Evolutionary conservation across 768 basidiomycete species (phyloP), one percentile per base, ranked within the genome.

Genomic region (Pleurotus cornucopiae): DNA sequence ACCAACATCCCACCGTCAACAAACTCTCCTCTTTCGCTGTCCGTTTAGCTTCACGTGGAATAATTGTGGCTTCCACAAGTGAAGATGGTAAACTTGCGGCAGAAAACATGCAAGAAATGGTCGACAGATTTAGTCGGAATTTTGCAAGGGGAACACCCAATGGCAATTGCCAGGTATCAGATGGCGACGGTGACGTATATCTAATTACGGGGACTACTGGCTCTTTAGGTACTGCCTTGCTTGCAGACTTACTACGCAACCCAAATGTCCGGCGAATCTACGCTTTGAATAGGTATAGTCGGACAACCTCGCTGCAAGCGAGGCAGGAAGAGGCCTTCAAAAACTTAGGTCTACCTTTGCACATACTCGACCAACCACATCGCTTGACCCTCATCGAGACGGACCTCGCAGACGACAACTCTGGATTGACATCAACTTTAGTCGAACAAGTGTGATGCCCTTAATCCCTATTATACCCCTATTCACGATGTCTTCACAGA

Each of bases 61-160:
- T 20, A 2, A 20, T 13, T 14, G 13, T 13, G 5, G 16, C 14
- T 1, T 30, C 16, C 1, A 39, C 23, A n/a, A 12, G 9, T 21
- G 37, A 53, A 6, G 20, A 46, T 52, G 3, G 39, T 18, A n/a
- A 18, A 26, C 0, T 48, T 39, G 2, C 39, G 34, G 12, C 43
- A 20, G 25, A 49, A 43, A 60, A 47, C 54, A 69, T 58, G 64
- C 23, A 58, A 18, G 58, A 57, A 4, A 57, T 63, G 63, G 62
- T 56, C 1, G 26, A 25, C 5, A 60, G 58, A 18, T 63, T 59
- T 18, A 37, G 48, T 14, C 16, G 41, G 1, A 47, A 26, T 9
- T 58, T 59, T 25, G 48, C 57, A 6, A 1, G 14, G 23, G 51
- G 46, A 16, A 14, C 5, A 3, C 18, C 46, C 1, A 43, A 13